These are phyloP conservation scores for Raphanus sativus DNA, from an alignment of 345 rosid genomes.

Conservation along the genomic window DNA sequence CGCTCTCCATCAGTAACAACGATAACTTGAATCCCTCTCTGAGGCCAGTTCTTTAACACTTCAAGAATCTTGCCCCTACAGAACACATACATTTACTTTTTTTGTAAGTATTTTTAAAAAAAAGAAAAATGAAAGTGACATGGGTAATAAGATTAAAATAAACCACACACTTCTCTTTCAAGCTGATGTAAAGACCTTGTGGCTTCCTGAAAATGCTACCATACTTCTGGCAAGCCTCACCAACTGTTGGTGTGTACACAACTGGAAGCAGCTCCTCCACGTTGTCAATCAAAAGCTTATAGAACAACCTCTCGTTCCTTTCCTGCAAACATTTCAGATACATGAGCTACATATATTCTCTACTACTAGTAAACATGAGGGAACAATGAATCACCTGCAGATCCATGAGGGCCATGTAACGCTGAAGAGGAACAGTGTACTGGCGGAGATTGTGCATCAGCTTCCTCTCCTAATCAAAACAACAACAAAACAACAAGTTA, in stretches of 20 bases:
- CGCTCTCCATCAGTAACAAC: constrained; percentile 98
- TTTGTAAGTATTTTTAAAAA: neutral
- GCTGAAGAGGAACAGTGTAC: constrained; percentile 85
- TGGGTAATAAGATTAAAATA: neutral
- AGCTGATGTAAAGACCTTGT: neutral
- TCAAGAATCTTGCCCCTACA: constrained; percentile 88
- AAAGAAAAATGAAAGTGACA: neutral
- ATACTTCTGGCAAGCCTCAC: constrained; percentile 3
- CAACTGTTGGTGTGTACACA: neutral
- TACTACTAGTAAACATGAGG: neutral
- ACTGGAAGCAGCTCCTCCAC: neutral
- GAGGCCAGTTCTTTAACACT: constrained; percentile 94
- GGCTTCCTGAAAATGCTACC: neutral
- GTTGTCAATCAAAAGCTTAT: neutral
- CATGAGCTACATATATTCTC: constrained; percentile 4
- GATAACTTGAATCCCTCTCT: constrained; percentile 87
- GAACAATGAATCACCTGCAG: constrained; percentile 62
- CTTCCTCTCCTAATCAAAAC: constrained; percentile 59
- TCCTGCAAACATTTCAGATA: neutral
- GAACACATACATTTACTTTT: constrained; percentile 22
- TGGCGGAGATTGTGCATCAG: constrained; percentile 83
- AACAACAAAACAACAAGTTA: neutral
- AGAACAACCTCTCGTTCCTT: neutral
- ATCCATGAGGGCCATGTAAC: constrained; percentile 92
- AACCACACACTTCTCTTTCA: neutral